A percentile compares a stretch with the other conserved stretches of the same genome.
These are phyloP conservation scores for Metschnikowia cubensis DNA, from an alignment of 805 yeast genomes.

Conservation along the genomic window DNA sequence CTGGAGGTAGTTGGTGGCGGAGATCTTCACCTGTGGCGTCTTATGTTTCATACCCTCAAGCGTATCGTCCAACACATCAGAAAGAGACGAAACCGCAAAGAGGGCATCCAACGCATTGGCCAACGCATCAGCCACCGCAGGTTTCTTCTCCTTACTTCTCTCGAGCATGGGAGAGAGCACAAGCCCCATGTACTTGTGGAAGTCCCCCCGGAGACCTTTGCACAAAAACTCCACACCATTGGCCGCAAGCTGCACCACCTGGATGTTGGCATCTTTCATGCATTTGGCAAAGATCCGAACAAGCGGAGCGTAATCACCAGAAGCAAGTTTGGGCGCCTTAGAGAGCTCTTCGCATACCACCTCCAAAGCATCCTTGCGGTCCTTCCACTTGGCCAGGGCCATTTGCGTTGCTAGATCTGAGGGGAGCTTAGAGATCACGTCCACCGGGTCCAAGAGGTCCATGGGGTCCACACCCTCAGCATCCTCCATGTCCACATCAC, in stretches of 20 bases:
- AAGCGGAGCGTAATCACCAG: conserved; percentile 64
- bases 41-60: conserved; percentile 63
- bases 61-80: conserved; percentile 57
- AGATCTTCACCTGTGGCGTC: conserved; percentile 78
- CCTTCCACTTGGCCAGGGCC: conserved; percentile 79
- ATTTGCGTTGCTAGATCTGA: conserved; percentile 52
- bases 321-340: conserved; percentile 52
- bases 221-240: conserved; percentile 59
- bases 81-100: conserved; percentile 46
- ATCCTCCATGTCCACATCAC: conserved; percentile 30
- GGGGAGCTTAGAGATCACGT: conserved; percentile 65
- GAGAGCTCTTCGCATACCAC: conserved; percentile 47
- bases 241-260: conserved; percentile 78
- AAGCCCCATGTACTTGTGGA: conserved; percentile 48
- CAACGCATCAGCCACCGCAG: conserved; percentile 70
- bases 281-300: conserved; percentile 63
- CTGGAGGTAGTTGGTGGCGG: conserved; percentile 60
- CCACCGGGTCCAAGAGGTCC: conserved; percentile 66
- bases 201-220: conserved; percentile 57
- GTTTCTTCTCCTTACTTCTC: conserved; percentile 85
- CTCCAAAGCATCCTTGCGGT: conserved; percentile 79
- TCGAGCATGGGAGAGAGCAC: conserved; percentile 67
- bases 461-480: conserved; percentile 50
- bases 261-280: conserved; percentile 84
- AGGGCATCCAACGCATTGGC: conserved; percentile 61